Percentiles rank a stretch among this genome's conserved stretches.
Evolutionary conservation across 116 monocot species (phyloP).

Genomic region (Posidonia oceanica): DNA sequence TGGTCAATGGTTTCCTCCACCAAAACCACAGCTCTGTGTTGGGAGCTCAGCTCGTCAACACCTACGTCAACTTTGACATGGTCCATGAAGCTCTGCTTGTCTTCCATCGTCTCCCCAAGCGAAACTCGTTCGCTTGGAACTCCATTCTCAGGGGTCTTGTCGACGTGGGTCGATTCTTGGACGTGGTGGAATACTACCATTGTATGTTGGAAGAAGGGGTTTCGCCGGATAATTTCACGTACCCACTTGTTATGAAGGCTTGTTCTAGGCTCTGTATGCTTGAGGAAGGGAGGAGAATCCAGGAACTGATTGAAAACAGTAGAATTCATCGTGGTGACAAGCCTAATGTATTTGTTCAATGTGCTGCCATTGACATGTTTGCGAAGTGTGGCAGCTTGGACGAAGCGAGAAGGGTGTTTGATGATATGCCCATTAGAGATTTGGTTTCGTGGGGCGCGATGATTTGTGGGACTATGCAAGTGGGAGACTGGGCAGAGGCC

Average conservation of each 20-base stretch:
- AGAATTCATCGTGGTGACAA: background rate
- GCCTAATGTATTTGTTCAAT: conserved; percentile 30
- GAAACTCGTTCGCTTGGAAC: conserved; percentile 39
- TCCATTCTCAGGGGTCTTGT: conserved; percentile 33
- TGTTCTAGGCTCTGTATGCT: conserved; percentile 17
- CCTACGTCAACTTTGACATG: conserved; percentile 10
- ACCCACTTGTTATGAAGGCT: conserved; percentile 33
- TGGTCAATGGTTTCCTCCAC: conserved; percentile 20
- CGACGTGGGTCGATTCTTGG: conserved; percentile 13
- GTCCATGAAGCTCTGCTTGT: conserved; percentile 21
- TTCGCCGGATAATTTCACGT: conserved; percentile 29
- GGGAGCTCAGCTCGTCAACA: conserved; percentile 24
- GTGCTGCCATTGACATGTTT: conserved; percentile 40
- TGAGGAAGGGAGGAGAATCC: conserved; percentile 14
- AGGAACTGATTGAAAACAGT: conserved; percentile 9
- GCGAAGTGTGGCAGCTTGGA: conserved; percentile 39
- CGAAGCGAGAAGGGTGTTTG: conserved; percentile 34
- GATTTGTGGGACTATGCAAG: conserved; percentile 36
- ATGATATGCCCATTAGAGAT: conserved; percentile 31
- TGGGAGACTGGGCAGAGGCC: conserved; percentile 33
- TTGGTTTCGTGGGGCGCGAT: conserved; percentile 44
- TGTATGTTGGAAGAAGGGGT: conserved; percentile 24
- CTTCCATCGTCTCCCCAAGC: conserved; percentile 21
- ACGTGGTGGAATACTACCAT: conserved; percentile 12
- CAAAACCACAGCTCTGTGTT: conserved; percentile 6